phyloP scores from a whole-genome alignment of 2,329 filamentous ascomycete genomes.

The Neonectria sp. region DNA sequence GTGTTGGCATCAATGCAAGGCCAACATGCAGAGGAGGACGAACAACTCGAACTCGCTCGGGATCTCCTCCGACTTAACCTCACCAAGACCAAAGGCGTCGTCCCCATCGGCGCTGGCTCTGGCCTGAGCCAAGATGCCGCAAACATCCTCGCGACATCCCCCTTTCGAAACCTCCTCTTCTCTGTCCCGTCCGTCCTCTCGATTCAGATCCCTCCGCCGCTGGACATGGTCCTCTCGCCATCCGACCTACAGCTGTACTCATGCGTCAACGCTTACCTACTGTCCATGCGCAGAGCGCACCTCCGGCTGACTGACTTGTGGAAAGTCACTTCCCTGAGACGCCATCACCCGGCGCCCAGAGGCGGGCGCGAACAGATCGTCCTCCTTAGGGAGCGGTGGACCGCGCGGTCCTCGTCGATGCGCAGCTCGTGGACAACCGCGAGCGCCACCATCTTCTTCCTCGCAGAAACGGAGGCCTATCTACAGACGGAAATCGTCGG shows the following conservation, averaged over 20 bases:
- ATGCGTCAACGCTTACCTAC: slow-evolving; percentile 87
- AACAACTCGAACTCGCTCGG: slow-evolving; percentile 86
- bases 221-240: slow-evolving; percentile 88
- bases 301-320: slow-evolving; percentile 88
- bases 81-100: slow-evolving; percentile 62
- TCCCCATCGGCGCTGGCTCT: slow-evolving; percentile 56
- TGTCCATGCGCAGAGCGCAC: slow-evolving; percentile 89
- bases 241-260: slow-evolving; percentile 86
- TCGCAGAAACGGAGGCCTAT: slow-evolving; percentile 89
- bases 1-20: slow-evolving; percentile 82
- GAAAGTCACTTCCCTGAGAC: slow-evolving; percentile 85
- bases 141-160: slow-evolving; percentile 62
- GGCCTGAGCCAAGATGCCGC: slow-evolving; percentile 52
- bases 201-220: slow-evolving; percentile 81
- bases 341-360: slow-evolving; percentile 80
- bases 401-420: slow-evolving; percentile 75
- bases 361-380: slow-evolving; percentile 73
- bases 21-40: slow-evolving; percentile 82
- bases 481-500: slow-evolving; percentile 91
- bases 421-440: slow-evolving; percentile 92
- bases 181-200: slow-evolving; percentile 79
- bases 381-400: slow-evolving; percentile 75
- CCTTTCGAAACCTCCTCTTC: slow-evolving; percentile 87
- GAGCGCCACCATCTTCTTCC: slow-evolving; percentile 88
- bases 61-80: slow-evolving; percentile 80